Evolutionary conservation across 2,329 filamentous ascomycete genomes (phyloP).

Genomic region (Fusarium palustre): DNA sequence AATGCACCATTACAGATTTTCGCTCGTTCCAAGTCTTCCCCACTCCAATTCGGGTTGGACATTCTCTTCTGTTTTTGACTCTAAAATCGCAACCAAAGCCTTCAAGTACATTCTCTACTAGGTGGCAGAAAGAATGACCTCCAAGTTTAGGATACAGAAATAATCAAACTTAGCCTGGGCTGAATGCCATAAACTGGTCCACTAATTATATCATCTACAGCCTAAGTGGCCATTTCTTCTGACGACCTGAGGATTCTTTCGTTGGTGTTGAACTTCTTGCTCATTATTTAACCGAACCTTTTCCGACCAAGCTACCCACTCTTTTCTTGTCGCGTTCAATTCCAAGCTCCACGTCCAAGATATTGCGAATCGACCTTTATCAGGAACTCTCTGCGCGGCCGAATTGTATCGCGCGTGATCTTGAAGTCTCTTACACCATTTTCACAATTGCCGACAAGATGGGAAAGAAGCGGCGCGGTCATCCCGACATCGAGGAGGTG

Average conservation of each 20-base stretch:
- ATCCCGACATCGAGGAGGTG: constrained; percentile 88
- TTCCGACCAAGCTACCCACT: constrained; percentile 46
- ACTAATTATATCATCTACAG: no score
- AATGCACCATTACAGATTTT: background rate
- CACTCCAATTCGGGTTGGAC: no score
- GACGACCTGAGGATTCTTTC: no score
- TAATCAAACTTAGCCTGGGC: no score
- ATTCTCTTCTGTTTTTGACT: no score
- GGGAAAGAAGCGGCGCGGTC: constrained; percentile 91
- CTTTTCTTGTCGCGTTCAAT: constrained; percentile 44
- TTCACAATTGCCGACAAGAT: constrained; percentile 57
- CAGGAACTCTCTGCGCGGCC: constrained; percentile 32
- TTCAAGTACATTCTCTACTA: no score
- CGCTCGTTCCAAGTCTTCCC: no score
- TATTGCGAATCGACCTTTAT: constrained; percentile 31
- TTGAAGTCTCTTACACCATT: background rate
- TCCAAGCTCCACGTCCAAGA: constrained; percentile 41
- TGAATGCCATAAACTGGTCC: no score
- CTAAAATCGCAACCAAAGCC: no score
- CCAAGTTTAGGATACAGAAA: no score
- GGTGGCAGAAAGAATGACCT: no score
- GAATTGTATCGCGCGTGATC: constrained; percentile 26
- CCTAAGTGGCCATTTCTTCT: no score
- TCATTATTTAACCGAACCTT: constrained; percentile 40
- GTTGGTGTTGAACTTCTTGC: background rate